phyloP scores from a whole-genome alignment of 2,329 filamentous ascomycete genomes.

The Sarocladiaceae sp. region DNA sequence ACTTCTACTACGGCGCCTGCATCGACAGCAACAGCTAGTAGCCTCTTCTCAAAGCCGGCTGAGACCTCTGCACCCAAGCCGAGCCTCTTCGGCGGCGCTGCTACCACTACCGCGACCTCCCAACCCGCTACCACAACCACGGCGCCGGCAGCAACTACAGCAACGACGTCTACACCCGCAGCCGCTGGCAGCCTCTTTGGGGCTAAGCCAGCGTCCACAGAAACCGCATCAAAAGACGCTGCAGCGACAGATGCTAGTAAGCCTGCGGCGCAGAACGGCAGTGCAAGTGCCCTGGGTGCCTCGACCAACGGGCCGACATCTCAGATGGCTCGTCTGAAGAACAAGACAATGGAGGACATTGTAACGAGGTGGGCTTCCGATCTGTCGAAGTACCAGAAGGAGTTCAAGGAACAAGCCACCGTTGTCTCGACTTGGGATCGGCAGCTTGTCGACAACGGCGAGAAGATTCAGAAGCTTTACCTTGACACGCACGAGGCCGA shows the following conservation, averaged over 20 bases:
- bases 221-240: slow-evolving; percentile 12
- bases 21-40: too few relatives aligned
- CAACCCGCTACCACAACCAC: slow-evolving; percentile 14
- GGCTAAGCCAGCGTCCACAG: slow-evolving; percentile 1
- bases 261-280: slow-evolving; percentile 8
- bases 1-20: slow-evolving; percentile 22
- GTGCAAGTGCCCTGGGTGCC: slow-evolving; percentile 47
- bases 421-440: slow-evolving; percentile 89
- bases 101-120: slow-evolving; percentile 13
- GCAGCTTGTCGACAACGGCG: slow-evolving; percentile 84
- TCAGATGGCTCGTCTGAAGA: slow-evolving; percentile 84
- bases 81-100: slow-evolving; percentile 18
- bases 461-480: slow-evolving; percentile 92
- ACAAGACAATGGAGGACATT: slow-evolving; percentile 99
- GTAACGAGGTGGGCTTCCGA: slow-evolving; percentile 96
- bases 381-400: slow-evolving; percentile 91
- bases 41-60: too few relatives aligned
- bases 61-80: too few relatives aligned
- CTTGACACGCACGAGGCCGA: slow-evolving; percentile 90
- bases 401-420: slow-evolving; percentile 85
- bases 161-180: slow-evolving; percentile 11
- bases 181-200: slow-evolving; percentile 6
- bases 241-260: background rate
- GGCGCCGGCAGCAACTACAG: slow-evolving; percentile 9
- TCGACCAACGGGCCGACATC: slow-evolving; percentile 79